Base-by-base conservation (phyloP, 768 basidiomycete species). In the Leccinum rimulosum region DNA sequence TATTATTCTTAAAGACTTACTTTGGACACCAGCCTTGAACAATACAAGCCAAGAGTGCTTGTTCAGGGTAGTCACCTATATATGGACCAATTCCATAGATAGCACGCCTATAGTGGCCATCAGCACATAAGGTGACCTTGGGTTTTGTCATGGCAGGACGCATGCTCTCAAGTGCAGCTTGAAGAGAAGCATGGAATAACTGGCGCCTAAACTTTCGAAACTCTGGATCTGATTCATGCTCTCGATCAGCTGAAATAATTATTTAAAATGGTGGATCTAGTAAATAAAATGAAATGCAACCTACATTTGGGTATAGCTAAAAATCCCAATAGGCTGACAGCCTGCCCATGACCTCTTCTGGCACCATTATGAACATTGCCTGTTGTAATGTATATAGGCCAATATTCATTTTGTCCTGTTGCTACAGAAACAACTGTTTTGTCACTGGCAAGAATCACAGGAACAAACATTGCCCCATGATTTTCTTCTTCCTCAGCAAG, bases 11-110 rank as follows among this genome's bases (percentile, higher is more conserved):
- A 22, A 22, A 22, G 22, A 22, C 47, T 25, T 25, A 48, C 47
- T 22, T 17, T 48, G 47, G 8, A 48, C 58, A 60, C 50, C 59
- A 60, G 15, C 55, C 51, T 11, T 56, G 59, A 6, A 60, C 51
- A 6, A 60, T 30, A 3, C 51, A 35, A 56, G 3, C 2, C 74
- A 56, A 1, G 62, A 71, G 33, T 33, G 11, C 33, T 56, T 79
- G 77, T 56, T 80, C 75, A 0, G 73, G 75, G 51, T 79, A 78
- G 52, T 79, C 73, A 0, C 74, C 75, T 60, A 79, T 77, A 43
- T 75, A 76, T 3, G 75, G 71, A 0, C 76, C 75, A 9, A 79
- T 52, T 0, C 70, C 69, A 63, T 70, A 79, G 6, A 61, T 45
- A 6, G 54, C 38, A 7, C 12, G 30, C 40, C 30, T 25, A 12